Evolutionary conservation across 345 rosid genomes (phyloP), one percentile per base, ranked within the genome.

Genomic region (Populus tremula): DNA sequence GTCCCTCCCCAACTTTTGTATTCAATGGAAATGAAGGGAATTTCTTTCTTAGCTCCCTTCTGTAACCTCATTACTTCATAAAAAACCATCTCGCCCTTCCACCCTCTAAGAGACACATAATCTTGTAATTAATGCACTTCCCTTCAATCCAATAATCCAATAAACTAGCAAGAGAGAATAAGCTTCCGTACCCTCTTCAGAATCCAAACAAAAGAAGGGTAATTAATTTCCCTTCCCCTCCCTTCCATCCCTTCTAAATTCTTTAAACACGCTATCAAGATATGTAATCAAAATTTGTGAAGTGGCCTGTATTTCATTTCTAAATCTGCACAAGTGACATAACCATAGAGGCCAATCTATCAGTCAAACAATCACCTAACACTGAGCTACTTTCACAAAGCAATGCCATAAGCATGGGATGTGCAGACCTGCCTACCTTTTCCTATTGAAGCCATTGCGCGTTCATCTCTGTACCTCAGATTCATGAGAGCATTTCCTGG

Each of bases 401-500:
- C 73, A 73, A 76, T 64, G 65, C 69, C 77, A 78, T 5, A 78
- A 79, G 49, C 54, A 77, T 72, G 67, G 43, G 56, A 78, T 25
- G 56, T 36, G 81, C 67, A 73, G 83, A 66, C 70, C 49, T 76
- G 69, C 84, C 70, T 72, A 95, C 99, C 80, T 83, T 88, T 90
- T 71, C 82, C 89, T 74, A 84, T 84, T 53, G 78, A 62, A 69
- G 85, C 83, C 39, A 81, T 59, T 11, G 89, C 88, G 25, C 93
- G 91, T 75, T 92, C 99, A 82, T 96, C 98, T 85, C 95, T 86
- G 74, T 89, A 94, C 77, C 99, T 80, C 80, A 94, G 87, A 87
- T 96, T 94, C 98, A 94, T 91, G 69, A 96, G 88, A 80, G 91
- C 98, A 80, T 79, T 94, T 63, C 99, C 99, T 0, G 99, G 99